Evolutionary conservation across 108 stramenopile genomes (phyloP).

Genomic region (Poteriospumella lacustris): DNA sequence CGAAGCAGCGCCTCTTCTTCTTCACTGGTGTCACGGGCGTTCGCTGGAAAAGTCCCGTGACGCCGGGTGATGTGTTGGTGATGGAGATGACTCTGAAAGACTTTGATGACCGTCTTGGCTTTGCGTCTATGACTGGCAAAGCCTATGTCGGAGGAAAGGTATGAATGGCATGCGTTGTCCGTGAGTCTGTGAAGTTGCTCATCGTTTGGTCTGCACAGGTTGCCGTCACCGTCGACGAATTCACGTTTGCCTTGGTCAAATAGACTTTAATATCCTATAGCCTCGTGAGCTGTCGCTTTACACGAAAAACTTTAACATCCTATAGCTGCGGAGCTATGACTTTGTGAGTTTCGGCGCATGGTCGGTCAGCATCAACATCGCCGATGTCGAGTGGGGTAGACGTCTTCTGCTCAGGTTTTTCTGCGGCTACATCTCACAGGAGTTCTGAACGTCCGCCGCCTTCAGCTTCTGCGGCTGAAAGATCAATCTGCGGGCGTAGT

Average conservation of each 20-base stretch:
- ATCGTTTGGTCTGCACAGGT: background rate
- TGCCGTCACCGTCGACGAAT: constrained; percentile 20
- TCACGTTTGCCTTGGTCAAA: constrained; percentile 51
- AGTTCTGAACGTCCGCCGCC: no score
- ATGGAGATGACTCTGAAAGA: constrained; percentile 71
- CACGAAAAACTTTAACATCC: background rate
- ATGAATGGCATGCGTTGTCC: background rate
- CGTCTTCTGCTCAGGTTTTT: no score
- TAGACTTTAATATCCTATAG: background rate
- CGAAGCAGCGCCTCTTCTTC: constrained; percentile 89
- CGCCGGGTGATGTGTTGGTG: constrained; percentile 84
- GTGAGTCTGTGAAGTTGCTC: background rate
- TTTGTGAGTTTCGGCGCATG: background rate
- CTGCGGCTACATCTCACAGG: no score
- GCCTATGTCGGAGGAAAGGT: constrained; percentile 38
- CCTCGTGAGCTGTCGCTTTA: background rate
- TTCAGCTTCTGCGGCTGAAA: no score
- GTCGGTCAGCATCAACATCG: no score
- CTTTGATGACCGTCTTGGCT: constrained; percentile 14
- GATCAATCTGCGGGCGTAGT: no score
- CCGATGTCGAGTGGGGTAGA: no score
- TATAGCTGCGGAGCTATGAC: background rate
- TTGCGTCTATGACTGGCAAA: constrained; percentile 52
- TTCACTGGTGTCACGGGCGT: constrained; percentile 93
- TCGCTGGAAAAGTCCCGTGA: constrained; percentile 95